These are phyloP conservation scores for Cyclostephanos tholiformis DNA, from an alignment of 108 stramenopile genomes.

Conservation along the genomic window DNA sequence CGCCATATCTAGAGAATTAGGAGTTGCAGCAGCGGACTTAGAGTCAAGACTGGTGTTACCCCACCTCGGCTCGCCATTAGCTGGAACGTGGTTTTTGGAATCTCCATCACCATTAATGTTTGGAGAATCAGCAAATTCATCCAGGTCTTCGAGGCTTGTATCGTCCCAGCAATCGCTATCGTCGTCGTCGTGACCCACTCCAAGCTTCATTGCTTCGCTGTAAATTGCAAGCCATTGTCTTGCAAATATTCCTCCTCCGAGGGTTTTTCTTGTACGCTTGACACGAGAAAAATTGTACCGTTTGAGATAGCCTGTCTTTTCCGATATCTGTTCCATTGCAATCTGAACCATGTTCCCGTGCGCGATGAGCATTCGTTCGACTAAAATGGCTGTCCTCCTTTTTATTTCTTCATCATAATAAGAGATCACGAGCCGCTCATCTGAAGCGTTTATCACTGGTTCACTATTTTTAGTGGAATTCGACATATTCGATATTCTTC, in stretches of 20 bases:
- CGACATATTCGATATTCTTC: neutral
- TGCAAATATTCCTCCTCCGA: constrained; percentile 86
- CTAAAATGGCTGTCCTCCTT: constrained; percentile 54
- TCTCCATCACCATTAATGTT: neutral
- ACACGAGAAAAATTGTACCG: constrained; percentile 80
- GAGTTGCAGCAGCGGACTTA: constrained; percentile 16
- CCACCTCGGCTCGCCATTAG: neutral
- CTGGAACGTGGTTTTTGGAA: neutral
- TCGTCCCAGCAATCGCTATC: constrained; percentile 41
- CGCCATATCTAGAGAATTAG: neutral
- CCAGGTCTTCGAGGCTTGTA: constrained; percentile 20
- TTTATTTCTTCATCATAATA: constrained; percentile 68
- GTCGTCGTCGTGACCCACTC: constrained; percentile 46
- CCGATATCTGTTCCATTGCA: constrained; percentile 36
- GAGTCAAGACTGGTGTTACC: constrained; percentile 9
- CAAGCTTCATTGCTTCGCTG: constrained; percentile 72
- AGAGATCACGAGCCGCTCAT: constrained; percentile 53
- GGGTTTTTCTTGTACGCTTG: constrained; percentile 70
- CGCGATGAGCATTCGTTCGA: constrained; percentile 83
- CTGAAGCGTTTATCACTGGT: constrained; percentile 18
- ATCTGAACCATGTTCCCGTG: constrained; percentile 80
- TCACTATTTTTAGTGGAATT: neutral
- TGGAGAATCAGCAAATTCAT: constrained; percentile 16
- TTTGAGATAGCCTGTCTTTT: constrained; percentile 71
- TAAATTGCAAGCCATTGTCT: constrained; percentile 83